Conservation (phyloP, 352 stramenopile genomes). For the Globisporangium nodosum region DNA sequence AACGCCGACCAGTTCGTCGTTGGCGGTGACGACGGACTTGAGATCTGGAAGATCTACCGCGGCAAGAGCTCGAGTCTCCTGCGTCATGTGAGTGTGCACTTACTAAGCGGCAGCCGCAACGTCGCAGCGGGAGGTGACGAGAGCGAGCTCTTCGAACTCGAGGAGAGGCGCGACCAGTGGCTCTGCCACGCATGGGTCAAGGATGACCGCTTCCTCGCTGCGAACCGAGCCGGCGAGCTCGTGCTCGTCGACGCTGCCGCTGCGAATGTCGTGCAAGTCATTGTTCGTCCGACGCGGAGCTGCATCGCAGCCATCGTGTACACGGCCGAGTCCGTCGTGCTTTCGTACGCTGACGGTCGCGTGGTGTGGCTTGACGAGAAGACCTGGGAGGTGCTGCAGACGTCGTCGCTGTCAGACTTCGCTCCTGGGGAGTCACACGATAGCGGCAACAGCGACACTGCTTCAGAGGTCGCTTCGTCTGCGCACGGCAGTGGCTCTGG, state of each 20-base stretch:
- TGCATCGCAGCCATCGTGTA: conserved; percentile 42
- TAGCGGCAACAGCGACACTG: neutral
- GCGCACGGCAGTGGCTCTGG: neutral
- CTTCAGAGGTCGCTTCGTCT: neutral
- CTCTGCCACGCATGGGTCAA: conserved; percentile 58
- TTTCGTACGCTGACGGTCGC: conserved; percentile 42
- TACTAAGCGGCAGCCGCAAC: neutral
- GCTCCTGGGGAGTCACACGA: neutral
- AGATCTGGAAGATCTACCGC: conserved; percentile 67
- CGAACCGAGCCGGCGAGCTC: conserved; percentile 51
- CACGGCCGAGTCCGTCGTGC: conserved; percentile 42
- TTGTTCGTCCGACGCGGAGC: conserved; percentile 30
- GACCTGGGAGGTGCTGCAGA: conserved; percentile 39
- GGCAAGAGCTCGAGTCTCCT: conserved; percentile 23
- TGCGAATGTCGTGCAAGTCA: conserved; percentile 21
- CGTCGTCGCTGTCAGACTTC: conserved; percentile 20
- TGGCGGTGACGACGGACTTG: conserved; percentile 50
- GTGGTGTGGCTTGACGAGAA: conserved; percentile 44
- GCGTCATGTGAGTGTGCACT: conserved; percentile 17
- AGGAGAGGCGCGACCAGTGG: conserved; percentile 43
- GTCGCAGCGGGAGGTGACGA: neutral
- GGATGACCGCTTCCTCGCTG: conserved; percentile 33
- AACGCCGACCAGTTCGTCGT: conserved; percentile 59
- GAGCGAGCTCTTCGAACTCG: conserved; percentile 26
- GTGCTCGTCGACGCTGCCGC: conserved; percentile 37